phyloP scores from a whole-genome alignment of 129 eudicot genomes.

The Oenanthe sinensis region DNA sequence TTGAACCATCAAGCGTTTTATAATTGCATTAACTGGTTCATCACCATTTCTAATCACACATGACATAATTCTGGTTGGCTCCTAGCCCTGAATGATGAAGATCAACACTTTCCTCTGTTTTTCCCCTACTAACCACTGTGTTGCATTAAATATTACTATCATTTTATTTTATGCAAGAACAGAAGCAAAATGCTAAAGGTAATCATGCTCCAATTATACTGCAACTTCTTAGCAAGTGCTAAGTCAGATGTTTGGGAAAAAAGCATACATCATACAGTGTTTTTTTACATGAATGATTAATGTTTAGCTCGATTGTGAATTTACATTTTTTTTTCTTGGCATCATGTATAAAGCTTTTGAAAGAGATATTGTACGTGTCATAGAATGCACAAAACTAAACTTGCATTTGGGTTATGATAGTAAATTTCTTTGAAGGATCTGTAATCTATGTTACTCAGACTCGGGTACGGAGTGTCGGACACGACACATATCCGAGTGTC shows the following conservation, averaged over 20 bases:
- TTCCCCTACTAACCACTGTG: background rate
- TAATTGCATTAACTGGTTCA: background rate
- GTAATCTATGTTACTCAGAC: no score
- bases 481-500: no score
- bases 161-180: constrained; percentile 4
- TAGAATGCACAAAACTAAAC: background rate
- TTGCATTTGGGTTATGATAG: background rate
- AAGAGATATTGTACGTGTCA: background rate
- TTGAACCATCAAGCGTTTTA: background rate
- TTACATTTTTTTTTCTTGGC: background rate
- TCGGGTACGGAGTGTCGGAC: no score
- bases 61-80: background rate
- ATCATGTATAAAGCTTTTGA: background rate
- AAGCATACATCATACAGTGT: background rate
- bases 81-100: background rate
- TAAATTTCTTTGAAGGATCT: background rate
- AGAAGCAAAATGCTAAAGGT: background rate
- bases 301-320: background rate
- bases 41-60: background rate
- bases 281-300: background rate
- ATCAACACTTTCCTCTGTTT: background rate
- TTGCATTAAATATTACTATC: background rate
- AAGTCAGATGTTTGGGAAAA: background rate
- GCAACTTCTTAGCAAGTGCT: background rate
- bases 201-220: background rate